Percentiles rank a stretch among this genome's conserved stretches.
phyloP scores from a whole-genome alignment of 2,329 filamentous ascomycete species.

The Ophiostoma angusticollis region DNA sequence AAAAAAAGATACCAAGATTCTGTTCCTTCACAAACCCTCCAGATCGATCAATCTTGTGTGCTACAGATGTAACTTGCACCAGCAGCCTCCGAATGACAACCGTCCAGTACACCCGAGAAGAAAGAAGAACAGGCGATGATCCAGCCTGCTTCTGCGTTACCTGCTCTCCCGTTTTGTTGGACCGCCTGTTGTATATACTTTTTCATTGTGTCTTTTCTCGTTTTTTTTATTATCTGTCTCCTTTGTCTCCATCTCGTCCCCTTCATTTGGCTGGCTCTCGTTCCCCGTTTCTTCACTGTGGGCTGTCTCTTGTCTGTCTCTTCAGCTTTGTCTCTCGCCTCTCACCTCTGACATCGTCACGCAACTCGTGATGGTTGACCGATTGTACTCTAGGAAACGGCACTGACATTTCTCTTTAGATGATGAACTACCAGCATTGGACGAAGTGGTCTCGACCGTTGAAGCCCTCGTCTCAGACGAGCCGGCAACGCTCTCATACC shows the following conservation, averaged over 20 bases:
- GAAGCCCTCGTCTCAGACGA: conserved; percentile 57
- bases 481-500: conserved; percentile 2
- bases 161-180: too few species aligned
- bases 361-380: too few species aligned
- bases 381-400: conserved; percentile 14
- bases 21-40: too few species aligned
- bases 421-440: conserved; percentile 47
- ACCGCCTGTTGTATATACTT: not conserved
- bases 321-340: not conserved
- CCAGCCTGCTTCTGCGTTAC: not conserved
- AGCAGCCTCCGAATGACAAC: too few species aligned
- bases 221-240: not conserved
- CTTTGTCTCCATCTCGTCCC: not conserved
- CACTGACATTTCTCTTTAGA: conserved; percentile 31
- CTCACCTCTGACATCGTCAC: not conserved
- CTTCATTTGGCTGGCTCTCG: not conserved
- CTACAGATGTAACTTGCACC: too few species aligned
- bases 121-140: not conserved
- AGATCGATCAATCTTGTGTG: too few species aligned
- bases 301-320: not conserved
- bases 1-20: too few species aligned
- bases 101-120: too few species aligned
- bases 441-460: conserved; percentile 50
- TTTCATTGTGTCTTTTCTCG: too few species aligned
- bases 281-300: not conserved